phyloP scores from a whole-genome alignment of 306 rosid genomes.

The Betula pendula region DNA sequence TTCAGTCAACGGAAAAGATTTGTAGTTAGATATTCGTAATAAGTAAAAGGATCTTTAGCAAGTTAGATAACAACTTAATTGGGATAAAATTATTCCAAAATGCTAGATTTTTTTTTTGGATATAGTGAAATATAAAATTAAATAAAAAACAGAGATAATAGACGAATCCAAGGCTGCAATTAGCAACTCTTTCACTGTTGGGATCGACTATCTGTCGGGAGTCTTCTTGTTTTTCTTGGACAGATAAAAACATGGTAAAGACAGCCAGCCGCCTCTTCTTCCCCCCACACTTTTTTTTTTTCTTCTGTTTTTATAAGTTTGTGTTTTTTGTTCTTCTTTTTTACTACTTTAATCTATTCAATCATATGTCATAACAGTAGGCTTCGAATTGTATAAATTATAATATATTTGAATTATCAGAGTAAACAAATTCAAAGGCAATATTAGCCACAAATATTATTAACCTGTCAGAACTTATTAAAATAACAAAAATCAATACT shows the following conservation, averaged over 20 bases:
- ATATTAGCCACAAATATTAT: neutral
- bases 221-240: conserved; percentile 20
- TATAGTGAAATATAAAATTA: neutral
- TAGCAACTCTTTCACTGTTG: neutral
- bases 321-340: neutral
- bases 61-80: neutral
- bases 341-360: conserved; percentile 12
- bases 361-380: neutral
- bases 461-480: neutral
- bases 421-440: neutral
- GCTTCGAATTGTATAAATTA: neutral
- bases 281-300: too few relatives aligned
- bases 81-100: neutral
- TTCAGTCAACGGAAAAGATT: too few relatives aligned
- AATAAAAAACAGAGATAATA: neutral
- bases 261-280: conserved; percentile 26
- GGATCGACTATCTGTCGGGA: conserved; percentile 23
- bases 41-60: neutral
- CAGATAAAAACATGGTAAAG: conserved; percentile 15
- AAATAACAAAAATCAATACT: neutral
- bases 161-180: neutral
- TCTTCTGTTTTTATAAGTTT: too few relatives aligned
- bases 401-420: neutral
- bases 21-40: too few relatives aligned
- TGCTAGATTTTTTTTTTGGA: neutral